These are phyloP conservation scores for Fusarium caatingaense DNA, from an alignment of 2,329 filamentous ascomycete genomes.

Conservation along the genomic window DNA sequence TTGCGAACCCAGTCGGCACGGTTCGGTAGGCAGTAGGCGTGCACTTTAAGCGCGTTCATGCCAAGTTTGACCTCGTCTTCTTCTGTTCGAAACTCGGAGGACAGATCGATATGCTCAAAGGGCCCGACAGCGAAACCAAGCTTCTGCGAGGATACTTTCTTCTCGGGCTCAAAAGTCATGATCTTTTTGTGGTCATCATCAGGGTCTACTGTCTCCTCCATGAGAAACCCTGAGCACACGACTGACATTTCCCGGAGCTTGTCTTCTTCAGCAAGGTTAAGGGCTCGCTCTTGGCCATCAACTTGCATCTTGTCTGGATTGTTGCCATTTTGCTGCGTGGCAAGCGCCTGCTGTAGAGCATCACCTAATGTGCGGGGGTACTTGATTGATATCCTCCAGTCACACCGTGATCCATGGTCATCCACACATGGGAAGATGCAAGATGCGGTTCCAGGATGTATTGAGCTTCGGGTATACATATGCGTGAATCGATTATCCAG, in stretches of 20 bases:
- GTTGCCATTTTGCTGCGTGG: slow-evolving; percentile 54
- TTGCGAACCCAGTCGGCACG: slow-evolving; percentile 85
- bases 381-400: slow-evolving; percentile 89
- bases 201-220: slow-evolving; percentile 83
- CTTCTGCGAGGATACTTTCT: slow-evolving; percentile 84
- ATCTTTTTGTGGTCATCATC: slow-evolving; percentile 86
- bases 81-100: slow-evolving; percentile 85
- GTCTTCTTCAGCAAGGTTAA: slow-evolving; percentile 77
- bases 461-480: slow-evolving; percentile 85
- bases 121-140: slow-evolving; percentile 94
- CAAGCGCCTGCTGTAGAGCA: slow-evolving; percentile 65
- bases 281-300: slow-evolving; percentile 55
- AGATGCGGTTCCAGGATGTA: slow-evolving; percentile 81
- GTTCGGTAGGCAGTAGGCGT: slow-evolving; percentile 90
- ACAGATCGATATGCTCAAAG: slow-evolving; percentile 91
- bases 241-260: slow-evolving; percentile 89
- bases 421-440: slow-evolving; percentile 96
- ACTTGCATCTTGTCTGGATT: slow-evolving; percentile 54
- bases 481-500: slow-evolving; percentile 88
- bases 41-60: slow-evolving; percentile 86
- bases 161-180: slow-evolving; percentile 82
- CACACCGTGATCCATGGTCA: slow-evolving; percentile 81
- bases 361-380: slow-evolving; percentile 89
- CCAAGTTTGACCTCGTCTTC: slow-evolving; percentile 93
- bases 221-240: slow-evolving; percentile 88